phyloP scores from a whole-genome alignment of 2,329 filamentous ascomycete genomes.

The Elsinoe perseae region DNA sequence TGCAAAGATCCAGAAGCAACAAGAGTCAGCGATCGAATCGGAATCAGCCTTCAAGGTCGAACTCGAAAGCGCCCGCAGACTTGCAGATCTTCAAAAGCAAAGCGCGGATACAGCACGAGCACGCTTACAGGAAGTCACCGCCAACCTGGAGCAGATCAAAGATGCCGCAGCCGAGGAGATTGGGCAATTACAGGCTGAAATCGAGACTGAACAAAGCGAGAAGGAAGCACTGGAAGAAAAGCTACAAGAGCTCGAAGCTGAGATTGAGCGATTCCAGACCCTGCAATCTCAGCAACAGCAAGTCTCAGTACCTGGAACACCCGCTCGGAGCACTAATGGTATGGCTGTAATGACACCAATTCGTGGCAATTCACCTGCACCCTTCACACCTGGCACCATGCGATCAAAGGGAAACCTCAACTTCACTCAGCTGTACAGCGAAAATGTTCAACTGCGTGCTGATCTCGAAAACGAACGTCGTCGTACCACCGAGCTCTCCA shows the following conservation, averaged over 20 bases:
- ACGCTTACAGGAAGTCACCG: slow-evolving; percentile 62
- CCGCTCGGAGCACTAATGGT: slow-evolving; percentile 46
- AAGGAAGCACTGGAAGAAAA: slow-evolving; percentile 55
- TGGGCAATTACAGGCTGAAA: slow-evolving; percentile 42
- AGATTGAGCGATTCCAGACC: slow-evolving; percentile 47
- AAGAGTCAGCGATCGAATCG: slow-evolving; percentile 72
- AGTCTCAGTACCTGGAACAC: slow-evolving; percentile 41
- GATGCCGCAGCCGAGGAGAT: slow-evolving; percentile 57
- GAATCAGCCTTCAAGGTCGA: slow-evolving; percentile 83
- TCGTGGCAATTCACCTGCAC: slow-evolving; percentile 19
- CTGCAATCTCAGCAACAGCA: slow-evolving; percentile 22
- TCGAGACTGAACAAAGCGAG: slow-evolving; percentile 48
- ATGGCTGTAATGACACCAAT: slow-evolving; percentile 16
- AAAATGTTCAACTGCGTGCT: slow-evolving; percentile 58
- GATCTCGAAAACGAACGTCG: slow-evolving; percentile 67
- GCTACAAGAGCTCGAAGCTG: slow-evolving; percentile 57
- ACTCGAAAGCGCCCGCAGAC: slow-evolving; percentile 67
- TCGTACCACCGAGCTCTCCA: slow-evolving; percentile 63
- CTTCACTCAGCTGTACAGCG: slow-evolving; percentile 56
- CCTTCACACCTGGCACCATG: slow-evolving; percentile 45
- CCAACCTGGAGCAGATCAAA: slow-evolving; percentile 54
- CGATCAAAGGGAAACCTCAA: slow-evolving; percentile 48
- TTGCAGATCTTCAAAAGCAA: slow-evolving; percentile 75
- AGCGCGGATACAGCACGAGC: slow-evolving; percentile 64
- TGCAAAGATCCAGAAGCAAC: slow-evolving; percentile 71